phyloP scores from a whole-genome alignment of 164 flowering plant genomes.

The Kingdonia uniflora region DNA sequence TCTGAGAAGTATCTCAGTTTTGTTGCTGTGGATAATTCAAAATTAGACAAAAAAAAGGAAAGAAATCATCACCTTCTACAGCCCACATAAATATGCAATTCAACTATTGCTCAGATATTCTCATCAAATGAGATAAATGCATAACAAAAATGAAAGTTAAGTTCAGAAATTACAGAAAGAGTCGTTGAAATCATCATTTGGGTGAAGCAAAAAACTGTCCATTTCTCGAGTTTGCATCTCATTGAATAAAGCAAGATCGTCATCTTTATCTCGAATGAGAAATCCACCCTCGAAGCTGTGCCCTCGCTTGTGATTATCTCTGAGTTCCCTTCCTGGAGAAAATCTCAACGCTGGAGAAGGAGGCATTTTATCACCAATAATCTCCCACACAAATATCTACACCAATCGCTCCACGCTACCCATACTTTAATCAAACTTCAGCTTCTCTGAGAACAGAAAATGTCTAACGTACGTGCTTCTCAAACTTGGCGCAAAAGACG shows the following conservation, averaged over 20 bases:
- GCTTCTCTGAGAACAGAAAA: background rate
- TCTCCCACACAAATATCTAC: constrained; percentile 4
- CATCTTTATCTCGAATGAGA: constrained; percentile 54
- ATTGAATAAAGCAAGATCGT: constrained; percentile 82
- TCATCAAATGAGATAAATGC: background rate
- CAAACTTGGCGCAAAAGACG: background rate
- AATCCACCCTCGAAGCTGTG: constrained; percentile 64
- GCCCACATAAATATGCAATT: no score
- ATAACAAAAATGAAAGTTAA: constrained; percentile 5
- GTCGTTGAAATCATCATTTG: constrained; percentile 68
- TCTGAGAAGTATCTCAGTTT: constrained; percentile 74
- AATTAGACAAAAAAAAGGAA: background rate
- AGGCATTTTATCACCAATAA: constrained; percentile 39
- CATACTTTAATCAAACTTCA: background rate
- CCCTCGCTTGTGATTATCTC: constrained; percentile 63
- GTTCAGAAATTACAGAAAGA: constrained; percentile 45
- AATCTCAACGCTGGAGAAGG: constrained; percentile 69
- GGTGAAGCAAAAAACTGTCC: constrained; percentile 66
- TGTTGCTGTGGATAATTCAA: constrained; percentile 41
- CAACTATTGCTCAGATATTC: no score
- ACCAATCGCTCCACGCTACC: constrained; percentile 2
- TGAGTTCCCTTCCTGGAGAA: constrained; percentile 56
- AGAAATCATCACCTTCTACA: no score
- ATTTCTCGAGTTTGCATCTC: constrained; percentile 70
- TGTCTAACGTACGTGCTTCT: background rate